Conservation (phyloP, 495 filamentous ascomycete genomes). For the Penicillium subrubescens region DNA sequence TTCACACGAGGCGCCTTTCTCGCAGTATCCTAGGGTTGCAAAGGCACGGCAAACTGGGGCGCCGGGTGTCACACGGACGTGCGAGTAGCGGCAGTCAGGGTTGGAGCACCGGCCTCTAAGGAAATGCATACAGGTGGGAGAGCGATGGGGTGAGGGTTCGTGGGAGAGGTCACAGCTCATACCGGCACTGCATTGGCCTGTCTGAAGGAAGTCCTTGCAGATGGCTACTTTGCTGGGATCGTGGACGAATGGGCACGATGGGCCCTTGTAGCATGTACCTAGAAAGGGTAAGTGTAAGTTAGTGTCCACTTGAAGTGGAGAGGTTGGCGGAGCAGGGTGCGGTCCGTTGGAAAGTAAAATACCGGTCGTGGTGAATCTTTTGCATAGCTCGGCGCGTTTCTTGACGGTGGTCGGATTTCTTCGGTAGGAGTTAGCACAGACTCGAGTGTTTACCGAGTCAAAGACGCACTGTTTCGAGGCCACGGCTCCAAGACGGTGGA, state of each 20-base stretch:
- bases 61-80: conserved; percentile 77
- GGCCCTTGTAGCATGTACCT: conserved; percentile 84
- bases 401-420: conserved; percentile 54
- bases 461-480: conserved; percentile 44
- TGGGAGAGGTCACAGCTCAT: conserved; percentile 91
- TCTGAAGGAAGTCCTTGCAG: conserved; percentile 83
- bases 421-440: conserved; percentile 26
- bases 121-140: conserved; percentile 88
- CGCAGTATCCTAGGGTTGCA: conserved; percentile 87
- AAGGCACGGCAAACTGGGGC: conserved; percentile 85
- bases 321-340: conserved; percentile 11
- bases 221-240: conserved; percentile 87
- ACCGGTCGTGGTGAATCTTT: conserved; percentile 90
- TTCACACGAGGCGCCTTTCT: conserved; percentile 74
- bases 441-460: background rate
- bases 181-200: conserved; percentile 77
- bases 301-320: conserved; percentile 19
- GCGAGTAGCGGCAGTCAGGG: conserved; percentile 82
- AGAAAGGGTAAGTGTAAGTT: conserved; percentile 23
- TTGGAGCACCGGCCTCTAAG: conserved; percentile 90
- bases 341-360: conserved; percentile 44
- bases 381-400: conserved; percentile 81
- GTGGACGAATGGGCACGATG: conserved; percentile 79
- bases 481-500: conserved; percentile 64
- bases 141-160: conserved; percentile 80